Evolutionary conservation across 78 protist species (phyloP).

Genomic region (Dictyostelium capitatum): DNA sequence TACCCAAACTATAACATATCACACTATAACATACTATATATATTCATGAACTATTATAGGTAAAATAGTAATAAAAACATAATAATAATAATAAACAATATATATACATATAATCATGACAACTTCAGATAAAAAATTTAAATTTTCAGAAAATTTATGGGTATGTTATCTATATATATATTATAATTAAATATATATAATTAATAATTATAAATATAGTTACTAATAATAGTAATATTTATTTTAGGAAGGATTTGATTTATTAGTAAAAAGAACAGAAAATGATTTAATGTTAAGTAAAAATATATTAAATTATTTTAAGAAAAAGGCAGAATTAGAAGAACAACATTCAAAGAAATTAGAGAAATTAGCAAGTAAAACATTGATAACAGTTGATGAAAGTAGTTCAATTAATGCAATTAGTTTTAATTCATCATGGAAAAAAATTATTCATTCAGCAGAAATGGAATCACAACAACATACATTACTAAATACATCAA

Average conservation of each 20-base stretch:
- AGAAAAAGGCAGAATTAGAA: constrained; percentile 70
- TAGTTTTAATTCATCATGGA: constrained; percentile 42
- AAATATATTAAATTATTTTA: constrained; percentile 47
- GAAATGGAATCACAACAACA: constrained; percentile 48
- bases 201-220: background rate
- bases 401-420: background rate
- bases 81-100: background rate
- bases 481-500: background rate
- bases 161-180: background rate
- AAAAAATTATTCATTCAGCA: constrained; percentile 19
- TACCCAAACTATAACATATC: too few relatives aligned
- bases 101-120: background rate
- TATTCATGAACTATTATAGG: too few relatives aligned
- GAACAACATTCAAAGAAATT: constrained; percentile 75
- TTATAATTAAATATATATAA: background rate
- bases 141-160: constrained; percentile 67
- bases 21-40: too few relatives aligned
- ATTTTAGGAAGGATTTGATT: constrained; percentile 69
- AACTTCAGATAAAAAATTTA: constrained; percentile 9
- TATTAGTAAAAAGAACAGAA: constrained; percentile 68
- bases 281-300: constrained; percentile 40
- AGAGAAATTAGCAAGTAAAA: constrained; percentile 24
- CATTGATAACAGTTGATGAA: background rate
- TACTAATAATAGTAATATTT: background rate
- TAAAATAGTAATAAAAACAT: background rate